Evolutionary conservation across 176 grass and related monocot genomes (phyloP).

Genomic region (Avena atlantica): DNA sequence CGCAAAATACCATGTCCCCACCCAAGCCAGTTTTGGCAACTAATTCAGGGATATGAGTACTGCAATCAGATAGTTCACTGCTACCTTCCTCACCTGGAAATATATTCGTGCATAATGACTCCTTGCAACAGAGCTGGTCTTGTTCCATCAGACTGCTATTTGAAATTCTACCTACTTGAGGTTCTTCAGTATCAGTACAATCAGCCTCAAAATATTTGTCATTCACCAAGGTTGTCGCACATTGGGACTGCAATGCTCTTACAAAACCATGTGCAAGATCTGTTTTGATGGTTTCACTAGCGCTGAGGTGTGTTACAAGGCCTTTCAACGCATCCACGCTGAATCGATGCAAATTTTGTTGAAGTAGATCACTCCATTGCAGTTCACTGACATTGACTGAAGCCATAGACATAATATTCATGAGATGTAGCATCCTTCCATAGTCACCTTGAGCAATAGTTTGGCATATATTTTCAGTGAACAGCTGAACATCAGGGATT

Average conservation of each 20-base stretch:
- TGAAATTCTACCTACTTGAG: constrained; percentile 3
- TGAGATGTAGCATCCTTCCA: constrained; percentile 41
- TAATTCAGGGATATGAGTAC: constrained; percentile 13
- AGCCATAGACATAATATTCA: constrained; percentile 45
- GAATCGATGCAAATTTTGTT: constrained; percentile 50
- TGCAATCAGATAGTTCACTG: background rate
- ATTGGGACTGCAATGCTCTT: constrained; percentile 48
- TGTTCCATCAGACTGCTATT: constrained; percentile 23
- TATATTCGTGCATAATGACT: background rate
- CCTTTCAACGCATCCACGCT: constrained; percentile 25
- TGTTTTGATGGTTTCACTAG: constrained; percentile 11
- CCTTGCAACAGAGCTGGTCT: constrained; percentile 25
- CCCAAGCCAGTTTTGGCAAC: background rate
- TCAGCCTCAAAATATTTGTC: constrained; percentile 28
- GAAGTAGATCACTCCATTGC: constrained; percentile 51
- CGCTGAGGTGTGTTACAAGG: constrained; percentile 33
- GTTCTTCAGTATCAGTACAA: constrained; percentile 23
- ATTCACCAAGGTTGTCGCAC: constrained; percentile 18
- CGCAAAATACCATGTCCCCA: constrained; percentile 10
- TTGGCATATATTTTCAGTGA: constrained; percentile 54
- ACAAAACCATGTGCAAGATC: constrained; percentile 41
- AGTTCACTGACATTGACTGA: constrained; percentile 45
- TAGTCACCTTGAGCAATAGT: constrained; percentile 43
- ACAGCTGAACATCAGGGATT: constrained; percentile 45
- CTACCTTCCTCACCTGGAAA: background rate